phyloP scores from a whole-genome alignment of 1,139 yeast species.

The Saccharomyces hybrid region DNA sequence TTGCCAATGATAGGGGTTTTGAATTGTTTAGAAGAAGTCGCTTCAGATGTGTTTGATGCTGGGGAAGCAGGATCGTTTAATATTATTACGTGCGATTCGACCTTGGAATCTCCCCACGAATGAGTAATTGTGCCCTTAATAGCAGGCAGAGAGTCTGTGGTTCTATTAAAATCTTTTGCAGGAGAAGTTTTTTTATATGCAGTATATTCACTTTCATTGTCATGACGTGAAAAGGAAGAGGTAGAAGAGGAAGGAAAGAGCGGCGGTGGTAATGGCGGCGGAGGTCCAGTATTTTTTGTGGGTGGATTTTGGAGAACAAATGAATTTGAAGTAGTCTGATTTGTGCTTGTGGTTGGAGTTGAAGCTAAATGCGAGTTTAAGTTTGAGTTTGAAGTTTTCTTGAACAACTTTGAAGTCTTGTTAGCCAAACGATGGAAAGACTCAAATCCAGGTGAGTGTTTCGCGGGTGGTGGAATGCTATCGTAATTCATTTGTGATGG shows the following conservation, averaged over 20 bases:
- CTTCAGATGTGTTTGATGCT: not conserved
- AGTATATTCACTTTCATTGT: not conserved
- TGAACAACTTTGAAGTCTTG: slow-evolving; percentile 25
- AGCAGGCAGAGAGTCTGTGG: slow-evolving; percentile 22
- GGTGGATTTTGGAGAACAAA: slow-evolving; percentile 6
- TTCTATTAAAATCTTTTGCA: not conserved
- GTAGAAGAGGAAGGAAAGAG: not conserved
- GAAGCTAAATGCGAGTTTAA: slow-evolving; percentile 8
- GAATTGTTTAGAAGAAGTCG: slow-evolving; percentile 6
- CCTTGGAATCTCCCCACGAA: slow-evolving; percentile 32
- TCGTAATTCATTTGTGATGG: slow-evolving; percentile 11
- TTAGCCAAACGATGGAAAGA: slow-evolving; percentile 26
- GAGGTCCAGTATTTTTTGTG: not conserved
- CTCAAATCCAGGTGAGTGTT: slow-evolving; percentile 26
- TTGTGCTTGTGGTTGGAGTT: not conserved
- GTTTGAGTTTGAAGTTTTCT: slow-evolving; percentile 18
- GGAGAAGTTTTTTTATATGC: not conserved
- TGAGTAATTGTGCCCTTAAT: slow-evolving; percentile 36
- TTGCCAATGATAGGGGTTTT: not conserved
- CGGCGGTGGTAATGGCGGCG: slow-evolving; percentile 3
- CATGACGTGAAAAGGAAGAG: not conserved
- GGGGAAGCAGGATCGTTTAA: slow-evolving; percentile 15
- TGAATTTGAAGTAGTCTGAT: slow-evolving; percentile 1
- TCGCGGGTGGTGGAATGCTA: slow-evolving; percentile 7
- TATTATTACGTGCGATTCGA: slow-evolving; percentile 20